These are phyloP conservation scores for Aspergillus pseudotamarii DNA, from an alignment of 2,329 filamentous ascomycete genomes.

Conservation along the genomic window DNA sequence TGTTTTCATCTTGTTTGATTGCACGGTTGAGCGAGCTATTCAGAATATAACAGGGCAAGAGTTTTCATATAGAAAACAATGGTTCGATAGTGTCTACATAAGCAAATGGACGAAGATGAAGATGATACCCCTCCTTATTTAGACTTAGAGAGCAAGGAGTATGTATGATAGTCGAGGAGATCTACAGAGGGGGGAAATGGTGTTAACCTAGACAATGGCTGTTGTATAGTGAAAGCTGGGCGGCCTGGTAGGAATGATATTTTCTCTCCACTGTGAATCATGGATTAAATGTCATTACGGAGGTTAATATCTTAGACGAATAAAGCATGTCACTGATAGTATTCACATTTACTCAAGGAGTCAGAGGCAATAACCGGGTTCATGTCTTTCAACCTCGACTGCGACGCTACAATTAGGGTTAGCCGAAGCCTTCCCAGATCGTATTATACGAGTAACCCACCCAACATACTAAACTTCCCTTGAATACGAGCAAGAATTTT, in stretches of 20 bases:
- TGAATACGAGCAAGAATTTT: too few relatives aligned
- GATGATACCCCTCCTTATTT: neutral
- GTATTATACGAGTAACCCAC: too few relatives aligned
- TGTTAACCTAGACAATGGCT: neutral
- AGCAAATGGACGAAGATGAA: neutral
- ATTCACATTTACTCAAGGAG: neutral
- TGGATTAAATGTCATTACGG: neutral
- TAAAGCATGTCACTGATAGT: neutral
- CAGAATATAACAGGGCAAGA: too few relatives aligned
- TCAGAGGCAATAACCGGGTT: neutral
- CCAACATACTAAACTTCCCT: too few relatives aligned
- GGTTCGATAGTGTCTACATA: neutral
- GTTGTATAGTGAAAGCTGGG: neutral
- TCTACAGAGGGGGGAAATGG: neutral
- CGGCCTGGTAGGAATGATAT: neutral
- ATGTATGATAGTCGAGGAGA: neutral
- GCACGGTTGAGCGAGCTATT: too few relatives aligned
- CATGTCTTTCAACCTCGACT: neutral
- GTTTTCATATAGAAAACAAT: too few relatives aligned
- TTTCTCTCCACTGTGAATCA: neutral
- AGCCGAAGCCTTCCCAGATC: neutral
- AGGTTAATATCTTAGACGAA: neutral
- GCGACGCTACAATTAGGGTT: neutral
- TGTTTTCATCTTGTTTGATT: too few relatives aligned
- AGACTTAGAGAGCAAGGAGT: neutral